These are phyloP conservation scores for Lathyrus oleraceus DNA, from an alignment of 306 rosid species.

Conservation along the genomic window DNA sequence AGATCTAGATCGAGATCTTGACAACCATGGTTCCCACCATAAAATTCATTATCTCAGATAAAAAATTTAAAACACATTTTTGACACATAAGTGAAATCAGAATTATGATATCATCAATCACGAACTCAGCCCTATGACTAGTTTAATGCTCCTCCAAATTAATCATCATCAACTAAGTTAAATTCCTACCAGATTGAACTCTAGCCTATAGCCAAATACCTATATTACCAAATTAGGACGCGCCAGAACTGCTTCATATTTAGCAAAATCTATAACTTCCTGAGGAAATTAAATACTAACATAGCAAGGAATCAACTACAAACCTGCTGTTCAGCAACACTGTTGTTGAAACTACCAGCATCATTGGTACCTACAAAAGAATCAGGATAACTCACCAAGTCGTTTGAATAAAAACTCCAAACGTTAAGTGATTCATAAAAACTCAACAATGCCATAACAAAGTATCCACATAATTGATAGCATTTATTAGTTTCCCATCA, in stretches of 20 bases:
- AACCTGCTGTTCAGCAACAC: constrained; percentile 88
- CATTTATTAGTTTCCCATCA: constrained; percentile 17
- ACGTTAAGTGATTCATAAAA: constrained; percentile 4
- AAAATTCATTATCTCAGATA: constrained; percentile 7
- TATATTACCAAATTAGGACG: background rate
- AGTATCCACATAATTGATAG: background rate
- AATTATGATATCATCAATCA: constrained; percentile 3
- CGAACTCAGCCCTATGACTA: constrained; percentile 13
- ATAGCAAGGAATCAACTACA: constrained; percentile 33
- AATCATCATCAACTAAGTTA: constrained; percentile 24
- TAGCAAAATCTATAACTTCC: constrained; percentile 17
- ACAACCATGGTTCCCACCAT: background rate
- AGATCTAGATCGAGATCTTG: too few relatives aligned
- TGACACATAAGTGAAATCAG: background rate
- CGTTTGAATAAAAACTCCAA: constrained; percentile 21
- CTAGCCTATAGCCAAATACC: constrained; percentile 21
- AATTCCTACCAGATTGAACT: constrained; percentile 9
- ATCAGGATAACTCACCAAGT: constrained; percentile 9
- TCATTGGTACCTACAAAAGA: constrained; percentile 68
- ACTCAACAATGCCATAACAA: constrained; percentile 16
- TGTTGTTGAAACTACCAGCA: constrained; percentile 81
- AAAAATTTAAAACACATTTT: constrained; percentile 3
- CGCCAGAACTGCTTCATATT: background rate
- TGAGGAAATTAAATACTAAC: constrained; percentile 29
- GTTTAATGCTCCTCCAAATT: constrained; percentile 23